Conservation (phyloP, 345 rosid genomes). For the Eucalyptus polybractea region DNA sequence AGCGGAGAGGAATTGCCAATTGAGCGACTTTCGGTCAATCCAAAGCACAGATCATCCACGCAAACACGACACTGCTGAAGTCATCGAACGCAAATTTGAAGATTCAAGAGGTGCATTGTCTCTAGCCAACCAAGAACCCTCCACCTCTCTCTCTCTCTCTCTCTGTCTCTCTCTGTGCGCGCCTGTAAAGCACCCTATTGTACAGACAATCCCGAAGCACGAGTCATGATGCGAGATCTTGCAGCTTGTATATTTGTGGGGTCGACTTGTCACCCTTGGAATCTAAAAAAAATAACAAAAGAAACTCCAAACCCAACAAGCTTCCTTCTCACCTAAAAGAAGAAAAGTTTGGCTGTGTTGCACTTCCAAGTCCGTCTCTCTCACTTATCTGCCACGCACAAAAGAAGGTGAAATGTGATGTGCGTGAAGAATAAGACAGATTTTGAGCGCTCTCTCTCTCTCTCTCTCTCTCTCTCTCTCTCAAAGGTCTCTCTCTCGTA, state of each 20-base stretch:
- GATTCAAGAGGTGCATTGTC: background rate
- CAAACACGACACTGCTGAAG: background rate
- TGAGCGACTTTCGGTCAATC: background rate
- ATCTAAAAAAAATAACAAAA: background rate
- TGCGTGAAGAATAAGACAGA: background rate
- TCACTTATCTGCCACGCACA: background rate
- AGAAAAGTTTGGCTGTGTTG: background rate
- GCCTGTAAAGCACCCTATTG: background rate
- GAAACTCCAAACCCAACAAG: background rate
- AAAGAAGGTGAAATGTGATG: background rate
- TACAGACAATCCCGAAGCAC: slow-evolving; percentile 11
- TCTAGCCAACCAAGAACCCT: background rate
- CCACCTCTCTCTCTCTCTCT: background rate
- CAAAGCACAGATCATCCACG: background rate
- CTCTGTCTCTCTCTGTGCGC: background rate
- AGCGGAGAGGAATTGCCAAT: background rate
- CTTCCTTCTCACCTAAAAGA: background rate
- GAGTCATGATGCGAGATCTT: background rate
- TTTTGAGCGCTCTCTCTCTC: background rate
- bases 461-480: background rate
- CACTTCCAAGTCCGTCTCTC: background rate
- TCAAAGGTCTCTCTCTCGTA: background rate
- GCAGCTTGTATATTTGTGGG: background rate
- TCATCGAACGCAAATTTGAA: background rate
- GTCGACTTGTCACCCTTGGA: background rate